These are phyloP conservation scores for Obba rivulosa DNA, from an alignment of 768 basidiomycete species.

Conservation along the genomic window DNA sequence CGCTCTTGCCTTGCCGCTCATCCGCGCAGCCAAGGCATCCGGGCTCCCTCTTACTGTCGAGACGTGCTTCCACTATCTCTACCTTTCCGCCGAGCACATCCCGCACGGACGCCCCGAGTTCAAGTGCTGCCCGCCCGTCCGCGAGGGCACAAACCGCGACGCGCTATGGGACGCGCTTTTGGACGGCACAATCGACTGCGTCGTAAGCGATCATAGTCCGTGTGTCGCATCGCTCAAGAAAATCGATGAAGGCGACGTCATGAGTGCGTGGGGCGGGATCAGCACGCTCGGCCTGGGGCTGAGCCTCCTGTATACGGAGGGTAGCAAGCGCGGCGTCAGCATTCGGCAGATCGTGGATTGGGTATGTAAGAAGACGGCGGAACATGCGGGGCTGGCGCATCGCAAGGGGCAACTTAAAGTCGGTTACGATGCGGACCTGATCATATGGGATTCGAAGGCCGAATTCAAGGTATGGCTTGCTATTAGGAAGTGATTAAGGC, in stretches of 20 bases:
- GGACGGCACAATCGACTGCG: constrained; percentile 82
- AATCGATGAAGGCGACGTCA: constrained; percentile 70
- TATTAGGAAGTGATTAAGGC: too few species aligned
- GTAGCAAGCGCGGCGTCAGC: constrained; percentile 47
- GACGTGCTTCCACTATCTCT: constrained; percentile 97
- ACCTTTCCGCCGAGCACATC: constrained; percentile 65
- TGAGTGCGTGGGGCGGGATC: constrained; percentile 94
- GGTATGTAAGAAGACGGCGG: constrained; percentile 69
- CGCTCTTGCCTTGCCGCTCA: constrained; percentile 68
- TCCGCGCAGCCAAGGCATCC: constrained; percentile 60
- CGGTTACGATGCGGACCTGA: constrained; percentile 83
- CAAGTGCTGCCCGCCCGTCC: constrained; percentile 96
- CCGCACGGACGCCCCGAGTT: constrained; percentile 78
- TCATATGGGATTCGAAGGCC: constrained; percentile 71
- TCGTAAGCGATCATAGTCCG: constrained; percentile 96
- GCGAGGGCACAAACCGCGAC: constrained; percentile 66
- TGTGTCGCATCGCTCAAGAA: constrained; percentile 81
- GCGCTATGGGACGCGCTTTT: constrained; percentile 75
- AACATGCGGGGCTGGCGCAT: constrained; percentile 66
- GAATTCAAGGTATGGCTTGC: constrained; percentile 35
- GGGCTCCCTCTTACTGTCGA: constrained; percentile 82
- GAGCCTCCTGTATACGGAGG: constrained; percentile 87
- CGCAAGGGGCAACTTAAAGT: constrained; percentile 68
- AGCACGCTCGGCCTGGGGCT: constrained; percentile 87
- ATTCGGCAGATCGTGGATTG: constrained; percentile 68